Conservation (phyloP, 495 filamentous ascomycete genomes). For the Penicillium cosmopolitanum region DNA sequence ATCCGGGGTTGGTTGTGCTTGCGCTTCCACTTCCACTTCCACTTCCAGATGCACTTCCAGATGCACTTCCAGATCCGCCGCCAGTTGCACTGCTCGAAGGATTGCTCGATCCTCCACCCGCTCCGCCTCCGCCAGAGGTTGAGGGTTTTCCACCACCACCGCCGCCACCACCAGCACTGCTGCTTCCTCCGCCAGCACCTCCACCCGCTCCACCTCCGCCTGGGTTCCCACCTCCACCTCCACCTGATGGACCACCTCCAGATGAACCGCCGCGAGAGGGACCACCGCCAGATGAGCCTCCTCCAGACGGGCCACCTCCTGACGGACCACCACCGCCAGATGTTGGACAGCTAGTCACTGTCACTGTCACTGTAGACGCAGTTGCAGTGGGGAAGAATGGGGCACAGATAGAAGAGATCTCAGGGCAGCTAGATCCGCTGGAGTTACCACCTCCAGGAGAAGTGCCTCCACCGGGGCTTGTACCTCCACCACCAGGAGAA, state of each 20-base stretch:
- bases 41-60: constrained; percentile 3
- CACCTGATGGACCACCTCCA: not conserved
- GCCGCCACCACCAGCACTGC: not conserved
- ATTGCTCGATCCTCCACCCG: constrained; percentile 3
- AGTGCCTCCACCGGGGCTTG: constrained; percentile 7
- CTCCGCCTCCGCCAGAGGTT: not conserved
- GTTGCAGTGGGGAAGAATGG: constrained; percentile 7
- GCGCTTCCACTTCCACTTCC: constrained; percentile 3
- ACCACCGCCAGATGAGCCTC: not conserved
- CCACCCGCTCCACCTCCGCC: constrained; percentile 5
- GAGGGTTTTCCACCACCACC: not conserved
- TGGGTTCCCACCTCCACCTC: not conserved
- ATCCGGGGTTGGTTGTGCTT: not conserved
- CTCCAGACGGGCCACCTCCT: not conserved
- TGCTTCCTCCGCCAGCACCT: not conserved
- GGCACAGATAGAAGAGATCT: not conserved
- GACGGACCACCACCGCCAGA: constrained; percentile 1
- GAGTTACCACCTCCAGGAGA: constrained; percentile 2
- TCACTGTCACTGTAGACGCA: constrained; percentile 18
- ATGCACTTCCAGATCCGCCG: not conserved
- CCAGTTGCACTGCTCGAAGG: constrained; percentile 2
- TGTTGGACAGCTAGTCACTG: constrained; percentile 15
- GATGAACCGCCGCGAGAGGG: not conserved
- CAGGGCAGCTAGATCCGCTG: constrained; percentile 3
- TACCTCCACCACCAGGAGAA: not conserved